These are phyloP conservation scores for Mortierella sp. DNA, from an alignment of 371 early-diverging fungal genomes.

Conservation along the genomic window DNA sequence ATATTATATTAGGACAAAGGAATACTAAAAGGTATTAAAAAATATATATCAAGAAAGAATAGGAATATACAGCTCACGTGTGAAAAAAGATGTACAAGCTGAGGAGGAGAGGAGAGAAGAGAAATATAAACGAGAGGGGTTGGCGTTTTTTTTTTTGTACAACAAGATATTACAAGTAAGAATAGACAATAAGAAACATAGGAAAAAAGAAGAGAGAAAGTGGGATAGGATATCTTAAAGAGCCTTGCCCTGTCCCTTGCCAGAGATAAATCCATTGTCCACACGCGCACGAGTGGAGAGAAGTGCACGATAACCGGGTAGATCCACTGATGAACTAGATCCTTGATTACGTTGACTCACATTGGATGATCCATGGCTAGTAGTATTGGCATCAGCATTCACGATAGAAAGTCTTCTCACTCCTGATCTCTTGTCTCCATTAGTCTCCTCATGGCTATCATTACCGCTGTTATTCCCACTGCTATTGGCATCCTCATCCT, in stretches of 20 bases:
- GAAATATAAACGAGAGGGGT: no score
- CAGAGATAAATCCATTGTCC: slow-evolving; percentile 52
- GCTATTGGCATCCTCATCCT: slow-evolving; percentile 46
- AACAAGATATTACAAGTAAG: slow-evolving; percentile 23
- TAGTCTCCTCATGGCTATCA: slow-evolving; percentile 48
- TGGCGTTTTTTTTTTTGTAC: slow-evolving; percentile 21
- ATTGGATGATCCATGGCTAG: no score
- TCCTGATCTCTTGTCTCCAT: slow-evolving; percentile 17
- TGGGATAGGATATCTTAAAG: slow-evolving; percentile 20
- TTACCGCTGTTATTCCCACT: slow-evolving; percentile 57
- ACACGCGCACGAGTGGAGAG: slow-evolving; percentile 44
- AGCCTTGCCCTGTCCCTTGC: slow-evolving; percentile 58
- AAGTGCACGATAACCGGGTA: slow-evolving; percentile 42
- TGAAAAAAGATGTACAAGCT: not conserved
- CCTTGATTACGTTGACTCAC: not conserved
- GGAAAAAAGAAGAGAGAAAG: not conserved
- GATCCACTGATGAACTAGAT: slow-evolving; percentile 24
- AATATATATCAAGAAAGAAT: not conserved
- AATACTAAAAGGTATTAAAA: not conserved
- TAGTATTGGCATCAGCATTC: slow-evolving; percentile 11
- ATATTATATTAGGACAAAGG: no score
- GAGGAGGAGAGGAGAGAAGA: not conserved
- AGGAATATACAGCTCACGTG: not conserved
- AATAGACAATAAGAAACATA: not conserved
- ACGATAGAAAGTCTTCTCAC: slow-evolving; percentile 14